Evolutionary conservation across 116 monocot genomes (phyloP), one percentile per base, ranked within the genome.

Genomic region (Posidonia oceanica): DNA sequence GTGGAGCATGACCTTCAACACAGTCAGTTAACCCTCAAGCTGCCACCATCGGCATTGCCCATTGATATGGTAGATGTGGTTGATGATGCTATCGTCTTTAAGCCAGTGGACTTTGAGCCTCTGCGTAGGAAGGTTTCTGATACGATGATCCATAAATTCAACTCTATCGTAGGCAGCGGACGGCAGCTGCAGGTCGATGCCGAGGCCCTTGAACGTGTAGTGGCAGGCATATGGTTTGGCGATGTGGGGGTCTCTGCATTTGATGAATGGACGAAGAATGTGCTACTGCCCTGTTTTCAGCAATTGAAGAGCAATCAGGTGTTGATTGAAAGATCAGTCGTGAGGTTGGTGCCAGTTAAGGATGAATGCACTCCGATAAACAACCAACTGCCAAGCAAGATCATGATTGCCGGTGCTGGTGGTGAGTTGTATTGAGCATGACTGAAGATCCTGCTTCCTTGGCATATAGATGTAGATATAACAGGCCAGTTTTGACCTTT

Each of bases 241-340:
- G 70, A 57, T 18, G 76, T 66, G 11, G 71, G 68, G 3, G 52
- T 59, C 0, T 29, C 69, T 4, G 55, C 14, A 4, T 61, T 85
- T 66, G 85, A 82, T 14, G 83, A 86, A 10, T 90, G 89, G 89
- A 63, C 72, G 0, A 83, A 81, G 18, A 78, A 42, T 21, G 81
- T 80, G 6, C 17, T 86, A 53, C 78, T 75, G 0, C 89, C 83
- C 0, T 63, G 77, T 17, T 60, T 90, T 16, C 40, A 71, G 56
- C 79, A 77, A 51, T 41, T 89, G 75, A 79, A 64, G 71, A 18
- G 67, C 15, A 74, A 73, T 38, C 52, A 77, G 44, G 72, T 55
- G 29, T 39, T 62, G 10, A 55, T 61, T 10, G 74, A 39, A 2
- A 39, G 41, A 17, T 13, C 18, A 0, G 59, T 67, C 1, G 18